Base-by-base conservation (phyloP, 331 rosid genomes). In the Phaseolus coccineus region DNA sequence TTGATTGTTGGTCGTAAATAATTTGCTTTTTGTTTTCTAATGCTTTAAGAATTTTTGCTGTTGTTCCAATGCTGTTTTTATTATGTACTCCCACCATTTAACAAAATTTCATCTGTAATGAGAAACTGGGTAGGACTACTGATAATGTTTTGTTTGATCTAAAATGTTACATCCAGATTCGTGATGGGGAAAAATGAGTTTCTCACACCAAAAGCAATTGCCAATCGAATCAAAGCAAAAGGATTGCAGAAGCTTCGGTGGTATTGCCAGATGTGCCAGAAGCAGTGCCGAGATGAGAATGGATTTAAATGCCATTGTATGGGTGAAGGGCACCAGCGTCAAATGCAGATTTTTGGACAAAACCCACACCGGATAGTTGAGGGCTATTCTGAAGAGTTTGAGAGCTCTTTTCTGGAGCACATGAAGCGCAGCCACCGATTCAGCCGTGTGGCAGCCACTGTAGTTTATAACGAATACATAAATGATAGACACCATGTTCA, bases 251-350 rank as follows among this genome's bases (percentile, higher is more conserved):
- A 92, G 88, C 97, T 95, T 24, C 82, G 98, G 5, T 95, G 97
- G 97, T 95, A 92, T 83, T 95, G 97, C 85, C 98, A 92, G 87
- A 94, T 94, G 97, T 94, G 97, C 72, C 97, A 94, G 82, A 94
- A 92, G 90, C 97, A 94, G 77, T 92, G 95, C 77, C 87, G 97
- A n/a, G 97, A 94, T 57, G 98, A 92, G 81, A 94, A 94, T 80
- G 97, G 98, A 47, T 94, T 92, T 77, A 92, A 94, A 83, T 94
- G 98, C 74, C 97, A 94, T 71, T 94, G 95, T 68, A 89, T 94
- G 94, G 89, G 97, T 84, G 95, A 92, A 82, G 80, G 93, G 53
- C 97, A 94, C 85, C 97, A 94, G 83, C 95, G 97, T 22, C 97
- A 94, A 81, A 94, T 94, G 97, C 89, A 87, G 81, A 71, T 92